phyloP scores from a whole-genome alignment of 1,139 yeast species.

The Yarrowia galli region DNA sequence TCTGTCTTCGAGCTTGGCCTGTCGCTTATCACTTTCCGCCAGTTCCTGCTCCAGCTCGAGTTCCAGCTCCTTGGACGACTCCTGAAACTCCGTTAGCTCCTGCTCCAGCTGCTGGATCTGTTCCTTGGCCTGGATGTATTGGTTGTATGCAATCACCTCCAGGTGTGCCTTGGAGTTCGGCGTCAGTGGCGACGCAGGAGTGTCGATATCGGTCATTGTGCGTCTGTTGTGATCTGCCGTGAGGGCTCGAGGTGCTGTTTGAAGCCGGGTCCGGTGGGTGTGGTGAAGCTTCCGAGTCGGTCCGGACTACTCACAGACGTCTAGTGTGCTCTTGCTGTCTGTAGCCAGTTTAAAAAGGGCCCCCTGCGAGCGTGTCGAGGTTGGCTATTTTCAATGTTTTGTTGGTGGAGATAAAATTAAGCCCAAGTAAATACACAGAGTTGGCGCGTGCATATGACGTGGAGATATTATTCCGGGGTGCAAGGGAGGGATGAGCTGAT shows the following conservation, averaged over 20 bases:
- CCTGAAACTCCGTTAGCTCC: slow-evolving; percentile 52
- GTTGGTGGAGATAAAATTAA: slow-evolving; percentile 7
- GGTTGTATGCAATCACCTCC: slow-evolving; percentile 38
- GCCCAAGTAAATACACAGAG: slow-evolving; percentile 22
- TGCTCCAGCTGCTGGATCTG: slow-evolving; percentile 51
- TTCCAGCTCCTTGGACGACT: slow-evolving; percentile 51
- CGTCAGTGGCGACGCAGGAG: slow-evolving; percentile 28
- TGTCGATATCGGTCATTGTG: slow-evolving; percentile 8
- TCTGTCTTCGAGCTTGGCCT: slow-evolving; percentile 45
- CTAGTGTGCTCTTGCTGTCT: slow-evolving; percentile 1
- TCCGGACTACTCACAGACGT: background rate
- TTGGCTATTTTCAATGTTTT: background rate
- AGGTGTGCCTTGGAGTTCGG: slow-evolving; percentile 33
- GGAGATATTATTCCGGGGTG: slow-evolving; percentile 12
- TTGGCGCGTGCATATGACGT: slow-evolving; percentile 26
- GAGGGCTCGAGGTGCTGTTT: no score
- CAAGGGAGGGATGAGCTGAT: no score
- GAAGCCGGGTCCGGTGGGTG: no score
- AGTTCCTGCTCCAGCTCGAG: slow-evolving; percentile 51
- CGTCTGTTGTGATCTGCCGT: no score
- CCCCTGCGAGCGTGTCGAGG: slow-evolving; percentile 3
- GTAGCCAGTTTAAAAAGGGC: background rate
- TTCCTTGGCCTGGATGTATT: slow-evolving; percentile 46
- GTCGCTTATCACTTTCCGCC: slow-evolving; percentile 49
- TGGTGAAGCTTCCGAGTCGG: background rate